Evolutionary conservation across 2,329 filamentous ascomycete genomes (phyloP).

Genomic region (Colletotrichum noveboracense): DNA sequence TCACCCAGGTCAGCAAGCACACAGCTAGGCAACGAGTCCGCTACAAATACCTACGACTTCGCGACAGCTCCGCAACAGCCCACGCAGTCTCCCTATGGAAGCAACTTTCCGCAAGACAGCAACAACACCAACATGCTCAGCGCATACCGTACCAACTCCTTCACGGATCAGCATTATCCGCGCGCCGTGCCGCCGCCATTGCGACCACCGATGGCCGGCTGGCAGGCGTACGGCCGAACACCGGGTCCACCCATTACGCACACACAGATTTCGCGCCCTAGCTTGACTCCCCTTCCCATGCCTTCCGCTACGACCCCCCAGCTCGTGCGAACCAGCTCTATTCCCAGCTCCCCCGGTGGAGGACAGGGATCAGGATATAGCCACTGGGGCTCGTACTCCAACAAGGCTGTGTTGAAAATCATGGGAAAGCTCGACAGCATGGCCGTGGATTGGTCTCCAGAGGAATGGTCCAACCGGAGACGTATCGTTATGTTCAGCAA

Average conservation of each 20-base stretch:
- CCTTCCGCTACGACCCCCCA: conserved; percentile 50
- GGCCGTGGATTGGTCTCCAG: conserved; percentile 80
- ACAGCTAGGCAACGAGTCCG: conserved; percentile 38
- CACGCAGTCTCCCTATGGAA: conserved; percentile 35
- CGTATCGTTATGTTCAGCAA: conserved; percentile 90
- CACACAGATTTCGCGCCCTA: conserved; percentile 48
- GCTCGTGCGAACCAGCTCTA: conserved; percentile 62
- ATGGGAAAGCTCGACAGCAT: conserved; percentile 85
- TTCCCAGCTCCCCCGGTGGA: conserved; percentile 44
- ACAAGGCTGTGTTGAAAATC: conserved; percentile 85
- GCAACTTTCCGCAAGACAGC: conserved; percentile 43
- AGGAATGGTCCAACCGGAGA: conserved; percentile 80
- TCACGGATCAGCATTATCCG: conserved; percentile 51
- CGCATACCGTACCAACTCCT: conserved; percentile 58
- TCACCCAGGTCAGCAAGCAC: conserved; percentile 31
- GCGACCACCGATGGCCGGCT: conserved; percentile 43
- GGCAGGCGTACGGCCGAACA: conserved; percentile 44
- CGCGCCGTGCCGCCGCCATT: conserved; percentile 38
- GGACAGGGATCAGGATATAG: conserved; percentile 63
- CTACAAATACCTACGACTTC: conserved; percentile 63
- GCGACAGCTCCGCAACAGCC: conserved; percentile 51
- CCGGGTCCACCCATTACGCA: conserved; percentile 43
- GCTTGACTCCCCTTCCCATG: conserved; percentile 53
- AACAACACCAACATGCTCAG: conserved; percentile 59
- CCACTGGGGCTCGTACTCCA: conserved; percentile 80